Evolutionary conservation across 2,329 filamentous ascomycete species (phyloP), one percentile per base, ranked within the genome.

Genomic region (Epichloe gansuensis): DNA sequence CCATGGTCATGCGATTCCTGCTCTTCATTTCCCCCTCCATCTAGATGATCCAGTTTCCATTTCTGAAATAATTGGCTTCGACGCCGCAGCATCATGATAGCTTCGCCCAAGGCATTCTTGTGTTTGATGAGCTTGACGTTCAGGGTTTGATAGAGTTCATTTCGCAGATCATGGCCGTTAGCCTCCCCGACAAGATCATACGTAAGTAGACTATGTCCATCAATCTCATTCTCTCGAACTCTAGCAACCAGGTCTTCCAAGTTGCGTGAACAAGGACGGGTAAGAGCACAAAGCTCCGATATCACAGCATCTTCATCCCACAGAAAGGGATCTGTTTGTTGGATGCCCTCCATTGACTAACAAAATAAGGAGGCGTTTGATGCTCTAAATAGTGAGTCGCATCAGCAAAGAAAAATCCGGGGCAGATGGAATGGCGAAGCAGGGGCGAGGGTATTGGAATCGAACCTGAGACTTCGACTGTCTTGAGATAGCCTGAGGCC

Each of bases 271-370:
- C 76, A 79, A 9, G 77, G 74, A 47, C 71, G 70, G 3, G 71
- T 62, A 2, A 70, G 60, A 23, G 75, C 72, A 62, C 83, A 88
- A 3, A 94, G 71, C 60, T 84, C 81, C 15, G 72, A 64, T 9
- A 85, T 76, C 11, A 94, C 79, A 38, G 81, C 74, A 39, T 85
- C 80, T 35, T 82, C 73, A 38, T 77, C 76, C 89, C 89, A 95
- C 51, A 75, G 61, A 65, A 82, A 85, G n/a, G 89, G 88, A 66
- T 95, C 87, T 52, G 68, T 63, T 15, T 65, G 64, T 47, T 40
- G 34, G 17, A 51, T 17, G 21, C 49, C 57, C 31, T 62, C 63
- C 66, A 68, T 67, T 49, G 55, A 53, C 31, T 39, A 50, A 17
- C 34, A 46, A 44, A 42, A 53, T 56, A 35, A 46, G 36, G 42